These are phyloP conservation scores for Flaveria robusta DNA, from an alignment of 129 eudicot genomes.

Conservation along the genomic window DNA sequence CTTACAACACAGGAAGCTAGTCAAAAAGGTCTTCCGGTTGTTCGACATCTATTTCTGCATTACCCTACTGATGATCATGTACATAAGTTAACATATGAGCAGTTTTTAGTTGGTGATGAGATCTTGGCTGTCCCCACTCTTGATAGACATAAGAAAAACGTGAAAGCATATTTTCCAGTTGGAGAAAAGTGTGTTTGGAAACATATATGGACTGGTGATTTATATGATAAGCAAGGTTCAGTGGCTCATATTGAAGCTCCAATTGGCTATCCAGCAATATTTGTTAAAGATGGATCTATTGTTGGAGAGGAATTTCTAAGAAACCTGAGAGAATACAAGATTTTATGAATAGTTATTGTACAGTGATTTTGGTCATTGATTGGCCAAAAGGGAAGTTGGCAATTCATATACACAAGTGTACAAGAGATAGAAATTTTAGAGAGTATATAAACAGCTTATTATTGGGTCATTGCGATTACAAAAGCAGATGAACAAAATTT, in stretches of 20 bases:
- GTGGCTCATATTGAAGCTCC: slow-evolving; percentile 80
- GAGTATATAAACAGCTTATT: too few species aligned
- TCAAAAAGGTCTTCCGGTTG: slow-evolving; percentile 85
- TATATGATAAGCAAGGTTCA: slow-evolving; percentile 57
- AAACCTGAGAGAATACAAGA: slow-evolving; percentile 55
- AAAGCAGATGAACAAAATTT: too few species aligned
- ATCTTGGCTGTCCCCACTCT: slow-evolving; percentile 92
- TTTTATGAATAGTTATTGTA: slow-evolving; percentile 37
- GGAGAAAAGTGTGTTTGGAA: slow-evolving; percentile 78
- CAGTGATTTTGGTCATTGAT: too few species aligned
- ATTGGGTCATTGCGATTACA: too few species aligned
- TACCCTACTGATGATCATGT: slow-evolving; percentile 85
- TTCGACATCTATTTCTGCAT: slow-evolving; percentile 94
- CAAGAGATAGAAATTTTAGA: too few species aligned
- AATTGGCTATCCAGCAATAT: slow-evolving; percentile 84
- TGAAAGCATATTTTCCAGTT: slow-evolving; percentile 84
- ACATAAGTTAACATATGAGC: slow-evolving; percentile 75
- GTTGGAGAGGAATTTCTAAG: slow-evolving; percentile 70
- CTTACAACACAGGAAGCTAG: slow-evolving; percentile 74
- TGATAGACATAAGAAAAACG: slow-evolving; percentile 68
- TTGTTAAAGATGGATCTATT: slow-evolving; percentile 70
- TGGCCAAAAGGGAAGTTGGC: too few species aligned
- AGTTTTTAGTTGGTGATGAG: slow-evolving; percentile 93
- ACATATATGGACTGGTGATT: slow-evolving; percentile 87
- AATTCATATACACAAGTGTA: too few species aligned